These are phyloP conservation scores for Chytriomyces confervae DNA, from an alignment of 192 early-diverging fungal species.

Conservation along the genomic window DNA sequence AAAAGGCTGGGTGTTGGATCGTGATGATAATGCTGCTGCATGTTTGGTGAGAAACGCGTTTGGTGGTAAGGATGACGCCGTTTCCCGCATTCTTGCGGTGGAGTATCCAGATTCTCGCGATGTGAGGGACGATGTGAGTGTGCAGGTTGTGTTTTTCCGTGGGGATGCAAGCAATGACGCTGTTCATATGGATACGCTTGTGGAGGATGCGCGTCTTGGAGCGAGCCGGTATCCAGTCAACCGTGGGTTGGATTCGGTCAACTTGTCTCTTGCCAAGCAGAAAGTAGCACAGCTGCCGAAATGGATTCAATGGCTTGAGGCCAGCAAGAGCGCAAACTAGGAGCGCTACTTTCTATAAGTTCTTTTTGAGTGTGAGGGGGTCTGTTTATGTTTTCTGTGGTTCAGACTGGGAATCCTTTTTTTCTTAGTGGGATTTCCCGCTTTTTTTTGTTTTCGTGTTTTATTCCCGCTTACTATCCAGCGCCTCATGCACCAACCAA, in stretches of 20 bases:
- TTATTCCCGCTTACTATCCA: too few relatives aligned
- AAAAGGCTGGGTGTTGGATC: slow-evolving; percentile 1
- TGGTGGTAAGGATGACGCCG: slow-evolving; percentile 26
- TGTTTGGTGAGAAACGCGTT: slow-evolving; percentile 51
- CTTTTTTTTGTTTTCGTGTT: too few relatives aligned
- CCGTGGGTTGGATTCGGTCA: neutral
- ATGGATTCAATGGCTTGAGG: slow-evolving; percentile 16
- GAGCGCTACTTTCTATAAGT: too few relatives aligned
- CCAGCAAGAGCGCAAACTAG: neutral
- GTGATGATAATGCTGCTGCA: slow-evolving; percentile 47
- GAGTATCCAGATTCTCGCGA: slow-evolving; percentile 40
- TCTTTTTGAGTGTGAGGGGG: too few relatives aligned
- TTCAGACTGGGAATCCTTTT: too few relatives aligned
- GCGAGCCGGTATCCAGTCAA: neutral
- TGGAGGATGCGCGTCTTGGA: neutral
- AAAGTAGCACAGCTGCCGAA: slow-evolving; percentile 8
- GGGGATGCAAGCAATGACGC: neutral
- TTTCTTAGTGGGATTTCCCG: too few relatives aligned
- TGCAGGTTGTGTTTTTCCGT: slow-evolving; percentile 52
- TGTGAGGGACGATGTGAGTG: slow-evolving; percentile 56
- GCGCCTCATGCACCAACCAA: too few relatives aligned
- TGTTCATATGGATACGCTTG: neutral
- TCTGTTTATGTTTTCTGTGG: too few relatives aligned
- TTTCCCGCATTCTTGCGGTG: slow-evolving; percentile 38
- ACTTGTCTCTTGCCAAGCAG: neutral